Conservation (phyloP, 768 basidiomycete species). For the Auricularia sp. region DNA sequence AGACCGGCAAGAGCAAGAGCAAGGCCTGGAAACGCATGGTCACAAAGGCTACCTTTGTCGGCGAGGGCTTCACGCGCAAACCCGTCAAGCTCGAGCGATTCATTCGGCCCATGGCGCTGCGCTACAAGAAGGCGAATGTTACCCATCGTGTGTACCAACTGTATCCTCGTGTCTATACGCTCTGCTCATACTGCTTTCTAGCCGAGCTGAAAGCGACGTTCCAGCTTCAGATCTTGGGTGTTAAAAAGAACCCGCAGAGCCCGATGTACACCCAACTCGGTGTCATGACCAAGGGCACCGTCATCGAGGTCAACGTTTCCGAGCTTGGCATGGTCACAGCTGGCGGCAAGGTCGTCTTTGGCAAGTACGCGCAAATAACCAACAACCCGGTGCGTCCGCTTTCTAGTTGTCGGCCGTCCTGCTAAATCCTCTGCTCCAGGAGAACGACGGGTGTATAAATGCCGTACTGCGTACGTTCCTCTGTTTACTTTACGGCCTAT, state of each 20-base stretch:
- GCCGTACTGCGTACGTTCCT: constrained; percentile 73
- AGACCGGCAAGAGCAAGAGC: constrained; percentile 91
- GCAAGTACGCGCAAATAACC: constrained; percentile 88
- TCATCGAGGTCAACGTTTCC: constrained; percentile 98
- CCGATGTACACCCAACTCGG: constrained; percentile 96
- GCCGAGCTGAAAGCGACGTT: constrained; percentile 95
- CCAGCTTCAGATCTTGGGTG: constrained; percentile 93
- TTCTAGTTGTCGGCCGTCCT: background rate
- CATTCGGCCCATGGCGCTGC: constrained; percentile 91
- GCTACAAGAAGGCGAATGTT: constrained; percentile 97
- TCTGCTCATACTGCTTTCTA: too few relatives aligned
- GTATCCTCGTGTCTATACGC: too few relatives aligned
- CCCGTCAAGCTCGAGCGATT: constrained; percentile 99
- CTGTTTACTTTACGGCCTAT: too few relatives aligned
- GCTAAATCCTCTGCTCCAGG: constrained; percentile 18
- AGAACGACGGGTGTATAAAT: constrained; percentile 95
- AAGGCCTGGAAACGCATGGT: constrained; percentile 99
- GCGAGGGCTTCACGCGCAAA: constrained; percentile 94
- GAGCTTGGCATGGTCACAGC: constrained; percentile 96
- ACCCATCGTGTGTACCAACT: constrained; percentile 52
- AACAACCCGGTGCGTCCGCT: constrained; percentile 55
- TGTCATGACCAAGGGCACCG: constrained; percentile 95
- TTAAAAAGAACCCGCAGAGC: constrained; percentile 99
- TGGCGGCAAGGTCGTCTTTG: constrained; percentile 84
- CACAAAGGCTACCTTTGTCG: constrained; percentile 98